Conservation (phyloP, 1,284 basidiomycete genomes). For the Cutaneotrichosporon cutaneum region DNA sequence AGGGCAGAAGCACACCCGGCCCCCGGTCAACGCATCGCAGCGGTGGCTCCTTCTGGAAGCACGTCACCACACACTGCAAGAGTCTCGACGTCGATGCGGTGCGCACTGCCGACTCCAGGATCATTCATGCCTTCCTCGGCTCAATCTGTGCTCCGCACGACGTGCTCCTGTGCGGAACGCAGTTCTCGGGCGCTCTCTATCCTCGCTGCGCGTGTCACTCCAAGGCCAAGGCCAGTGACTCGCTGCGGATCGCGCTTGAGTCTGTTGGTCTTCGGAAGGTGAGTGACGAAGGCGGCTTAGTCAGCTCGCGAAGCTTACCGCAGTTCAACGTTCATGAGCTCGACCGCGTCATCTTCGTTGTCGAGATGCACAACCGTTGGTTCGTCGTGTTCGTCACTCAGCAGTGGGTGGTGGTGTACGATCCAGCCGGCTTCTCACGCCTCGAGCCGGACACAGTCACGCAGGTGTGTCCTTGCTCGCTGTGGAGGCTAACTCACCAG, state of each 20-base stretch:
- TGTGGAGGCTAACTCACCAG: neutral
- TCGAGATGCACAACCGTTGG: neutral
- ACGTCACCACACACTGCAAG: neutral
- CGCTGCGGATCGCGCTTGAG: neutral
- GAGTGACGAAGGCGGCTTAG: neutral
- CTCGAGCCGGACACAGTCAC: neutral
- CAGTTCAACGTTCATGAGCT: constrained; percentile 2
- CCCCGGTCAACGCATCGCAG: neutral
- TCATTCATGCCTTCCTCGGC: constrained; percentile 5
- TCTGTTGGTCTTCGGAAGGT: neutral
- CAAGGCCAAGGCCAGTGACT: neutral
- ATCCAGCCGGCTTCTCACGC: neutral
- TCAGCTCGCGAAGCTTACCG: neutral
- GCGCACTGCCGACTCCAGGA: neutral
- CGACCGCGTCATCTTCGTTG: neutral
- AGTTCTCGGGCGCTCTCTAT: neutral
- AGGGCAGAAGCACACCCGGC: neutral
- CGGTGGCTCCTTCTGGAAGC: neutral
- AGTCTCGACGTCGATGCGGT: constrained; percentile 2
- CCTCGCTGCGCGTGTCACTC: constrained; percentile 5
- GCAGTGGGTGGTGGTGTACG: neutral
- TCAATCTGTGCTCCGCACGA: neutral
- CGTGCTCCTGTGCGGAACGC: constrained; percentile 1
- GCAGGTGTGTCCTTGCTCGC: neutral
- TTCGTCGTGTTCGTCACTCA: neutral